Evolutionary conservation across 2,329 filamentous ascomycete species (phyloP).

Genomic region (Pleomassaria siparia): DNA sequence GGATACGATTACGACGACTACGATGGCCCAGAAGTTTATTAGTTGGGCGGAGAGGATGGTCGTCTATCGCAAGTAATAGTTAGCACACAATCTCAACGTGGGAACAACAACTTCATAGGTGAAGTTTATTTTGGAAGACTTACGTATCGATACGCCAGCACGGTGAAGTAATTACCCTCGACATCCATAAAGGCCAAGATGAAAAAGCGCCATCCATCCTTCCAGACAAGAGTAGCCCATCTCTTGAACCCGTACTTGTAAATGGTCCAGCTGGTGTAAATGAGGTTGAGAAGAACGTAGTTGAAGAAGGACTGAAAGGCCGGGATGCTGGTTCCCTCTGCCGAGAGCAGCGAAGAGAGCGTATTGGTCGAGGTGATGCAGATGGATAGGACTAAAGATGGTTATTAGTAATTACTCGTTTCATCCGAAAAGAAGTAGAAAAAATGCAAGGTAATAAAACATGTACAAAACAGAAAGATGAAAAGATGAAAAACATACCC

Average conservation of each 20-base stretch:
- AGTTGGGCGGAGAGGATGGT: conserved; percentile 91
- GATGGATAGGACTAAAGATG: conserved; percentile 53
- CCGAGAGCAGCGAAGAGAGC: conserved; percentile 73
- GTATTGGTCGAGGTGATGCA: conserved; percentile 94
- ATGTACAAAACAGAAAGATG: neutral
- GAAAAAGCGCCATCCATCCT: conserved; percentile 87
- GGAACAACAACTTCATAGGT: neutral
- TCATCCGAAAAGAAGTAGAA: neutral
- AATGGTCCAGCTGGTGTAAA: conserved; percentile 80
- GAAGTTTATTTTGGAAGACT: conserved; percentile 7
- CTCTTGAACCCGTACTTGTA: conserved; percentile 75
- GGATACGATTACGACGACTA: conserved; percentile 83
- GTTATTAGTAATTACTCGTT: neutral
- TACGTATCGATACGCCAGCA: conserved; percentile 77
- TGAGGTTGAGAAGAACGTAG: conserved; percentile 78
- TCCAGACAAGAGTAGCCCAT: conserved; percentile 64
- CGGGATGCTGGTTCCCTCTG: conserved; percentile 74
- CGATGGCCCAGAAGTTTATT: conserved; percentile 98
- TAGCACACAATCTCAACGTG: neutral
- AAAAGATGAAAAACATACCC: conserved; percentile 26
- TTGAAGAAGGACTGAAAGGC: conserved; percentile 97
- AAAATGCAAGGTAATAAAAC: conserved; percentile 6
- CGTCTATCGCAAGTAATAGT: conserved; percentile 56
- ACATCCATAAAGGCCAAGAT: conserved; percentile 93
- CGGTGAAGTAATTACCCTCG: conserved; percentile 96